These are phyloP conservation scores for Aphanocladium album DNA, from an alignment of 2,329 filamentous ascomycete species.

Conservation along the genomic window DNA sequence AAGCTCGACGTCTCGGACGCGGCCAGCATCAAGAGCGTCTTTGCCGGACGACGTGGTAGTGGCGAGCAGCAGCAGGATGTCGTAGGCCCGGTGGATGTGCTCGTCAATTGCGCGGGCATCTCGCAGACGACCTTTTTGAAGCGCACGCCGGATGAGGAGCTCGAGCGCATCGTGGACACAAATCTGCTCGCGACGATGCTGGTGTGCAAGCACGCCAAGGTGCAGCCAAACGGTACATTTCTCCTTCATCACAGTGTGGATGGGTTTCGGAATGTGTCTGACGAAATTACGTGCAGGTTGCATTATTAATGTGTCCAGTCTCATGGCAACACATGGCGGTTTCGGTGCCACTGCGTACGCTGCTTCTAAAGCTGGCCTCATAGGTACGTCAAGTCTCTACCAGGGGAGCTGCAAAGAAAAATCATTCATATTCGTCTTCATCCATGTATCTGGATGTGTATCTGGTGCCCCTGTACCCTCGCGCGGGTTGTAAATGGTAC, in stretches of 20 bases:
- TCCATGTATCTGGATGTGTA: background rate
- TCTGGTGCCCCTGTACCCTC: background rate
- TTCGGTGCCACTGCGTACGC: conserved; percentile 69
- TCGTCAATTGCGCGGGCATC: conserved; percentile 78
- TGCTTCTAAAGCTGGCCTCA: conserved; percentile 73
- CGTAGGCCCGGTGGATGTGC: conserved; percentile 45
- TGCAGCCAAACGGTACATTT: conserved; percentile 27
- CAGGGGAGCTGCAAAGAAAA: background rate
- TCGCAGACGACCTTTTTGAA: conserved; percentile 61
- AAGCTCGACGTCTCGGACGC: conserved; percentile 27
- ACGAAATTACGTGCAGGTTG: conserved; percentile 47
- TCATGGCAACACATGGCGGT: conserved; percentile 66
- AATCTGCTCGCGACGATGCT: conserved; percentile 66
- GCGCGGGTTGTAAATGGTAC: background rate
- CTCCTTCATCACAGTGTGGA: too few relatives aligned
- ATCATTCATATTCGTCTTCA: background rate
- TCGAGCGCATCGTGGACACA: conserved; percentile 57
- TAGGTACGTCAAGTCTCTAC: conserved; percentile 45
- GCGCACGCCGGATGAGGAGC: conserved; percentile 42
- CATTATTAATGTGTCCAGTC: conserved; percentile 77
- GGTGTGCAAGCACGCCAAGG: conserved; percentile 47
- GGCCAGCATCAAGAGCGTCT: conserved; percentile 26
- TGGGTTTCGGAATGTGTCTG: too few relatives aligned
- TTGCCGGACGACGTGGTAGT: conserved; percentile 15
- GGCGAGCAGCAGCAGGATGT: background rate